Base-by-base conservation (phyloP, 768 basidiomycete genomes). In the Auricularia auricula-judae region DNA sequence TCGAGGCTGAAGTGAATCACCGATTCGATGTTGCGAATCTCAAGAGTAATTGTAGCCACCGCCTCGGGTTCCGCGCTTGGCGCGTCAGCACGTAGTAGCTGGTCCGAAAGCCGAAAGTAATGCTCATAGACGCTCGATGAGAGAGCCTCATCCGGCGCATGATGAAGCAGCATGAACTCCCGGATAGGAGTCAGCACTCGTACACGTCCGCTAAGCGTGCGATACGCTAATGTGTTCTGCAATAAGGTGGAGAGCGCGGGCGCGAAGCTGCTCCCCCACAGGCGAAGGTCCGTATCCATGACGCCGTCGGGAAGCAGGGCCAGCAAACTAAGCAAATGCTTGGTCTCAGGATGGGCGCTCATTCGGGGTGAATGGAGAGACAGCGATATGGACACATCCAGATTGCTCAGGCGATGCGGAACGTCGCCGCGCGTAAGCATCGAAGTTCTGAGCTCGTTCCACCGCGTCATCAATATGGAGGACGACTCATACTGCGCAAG, bases 131-230 rank as follows among this genome's bases (percentile, higher is more conserved):
- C 18, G 21, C 11, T 4, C 5, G 47, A 51, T 4, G 21, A 5
- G 47, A 16, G 14, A 5, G 18, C 18, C 5, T 51, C 10, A 64
- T 67, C 62, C 29, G 69, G 64, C 21, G 65, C 66, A 21, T 65
- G 62, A 61, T 70, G 63, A 21, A 62, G 60, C 10, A 67, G 60
- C 66, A 71, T 70, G 36, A 67, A 68, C 3, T 69, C 66, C 34
- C 70, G 68, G 60, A 71, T 70, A 3, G 70, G 69, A 7, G 70
- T 65, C 21, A 71, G 69, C 2, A 71, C 67, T 10, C 70, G 65
- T 5, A 68, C 66, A 4, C 69, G 66, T 36, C 65, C 65, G 23
- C 63, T 44, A 3, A 66, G 64, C 47, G 69, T 67, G 39, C 67
- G 65, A 51, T 67, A 70, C 8, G 69, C 69, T n/a, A 71, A 63